phyloP scores from a whole-genome alignment of 495 filamentous ascomycete species.

The Niebla homalea region DNA sequence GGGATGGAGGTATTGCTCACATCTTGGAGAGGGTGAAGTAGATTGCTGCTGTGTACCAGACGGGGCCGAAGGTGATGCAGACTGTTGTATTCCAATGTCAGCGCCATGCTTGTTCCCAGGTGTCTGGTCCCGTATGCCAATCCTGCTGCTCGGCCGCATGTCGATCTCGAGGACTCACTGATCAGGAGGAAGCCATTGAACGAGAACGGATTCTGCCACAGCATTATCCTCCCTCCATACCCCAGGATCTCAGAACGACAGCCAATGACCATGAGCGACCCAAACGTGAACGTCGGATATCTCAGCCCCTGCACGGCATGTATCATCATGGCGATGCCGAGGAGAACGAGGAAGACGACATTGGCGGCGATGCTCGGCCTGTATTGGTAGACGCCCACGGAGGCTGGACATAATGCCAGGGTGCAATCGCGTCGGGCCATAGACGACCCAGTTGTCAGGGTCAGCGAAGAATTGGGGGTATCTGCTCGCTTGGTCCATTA shows the following conservation, averaged over 20 bases:
- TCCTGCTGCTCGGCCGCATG: too few species aligned
- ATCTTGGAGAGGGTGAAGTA: constrained; percentile 40
- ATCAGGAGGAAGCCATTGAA: constrained; percentile 37
- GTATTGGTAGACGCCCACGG: constrained; percentile 29
- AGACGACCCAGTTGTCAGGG: constrained; percentile 24
- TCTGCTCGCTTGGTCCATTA: too few species aligned
- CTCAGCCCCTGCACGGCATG: constrained; percentile 26
- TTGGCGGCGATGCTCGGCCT: constrained; percentile 29
- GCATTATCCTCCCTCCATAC: constrained; percentile 33
- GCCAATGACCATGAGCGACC: constrained; percentile 18
- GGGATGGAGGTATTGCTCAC: constrained; percentile 14
- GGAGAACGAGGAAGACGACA: constrained; percentile 30
- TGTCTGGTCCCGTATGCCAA: too few species aligned
- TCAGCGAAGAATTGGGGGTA: constrained; percentile 2
- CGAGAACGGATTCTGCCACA: constrained; percentile 34
- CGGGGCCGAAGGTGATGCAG: constrained; percentile 42
- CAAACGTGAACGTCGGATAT: constrained; percentile 23
- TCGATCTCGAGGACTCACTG: constrained; percentile 3
- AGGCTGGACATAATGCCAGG: constrained; percentile 10
- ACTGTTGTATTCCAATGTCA: constrained; percentile 10
- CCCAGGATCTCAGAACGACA: constrained; percentile 29
- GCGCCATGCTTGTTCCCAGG: too few species aligned
- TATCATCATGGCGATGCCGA: constrained; percentile 20
- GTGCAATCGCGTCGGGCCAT: constrained; percentile 20
- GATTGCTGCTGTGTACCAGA: constrained; percentile 44